Evolutionary conservation across 306 rosid species (phyloP).

Genomic region (Ochetophila trinervis): DNA sequence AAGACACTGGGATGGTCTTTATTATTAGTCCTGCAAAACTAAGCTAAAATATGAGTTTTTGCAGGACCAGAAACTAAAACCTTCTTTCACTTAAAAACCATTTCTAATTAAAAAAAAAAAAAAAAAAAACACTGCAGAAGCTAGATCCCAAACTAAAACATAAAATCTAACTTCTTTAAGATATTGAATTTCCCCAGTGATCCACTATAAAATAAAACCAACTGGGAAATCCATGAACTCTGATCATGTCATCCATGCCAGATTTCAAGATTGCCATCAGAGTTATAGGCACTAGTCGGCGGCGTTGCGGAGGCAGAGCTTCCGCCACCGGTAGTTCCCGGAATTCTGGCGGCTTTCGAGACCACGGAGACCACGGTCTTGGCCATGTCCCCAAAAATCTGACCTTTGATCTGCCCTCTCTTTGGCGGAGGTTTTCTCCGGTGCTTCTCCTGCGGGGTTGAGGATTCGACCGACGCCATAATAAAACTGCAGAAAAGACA

Average conservation of each 20-base stretch:
- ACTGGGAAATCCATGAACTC: background rate
- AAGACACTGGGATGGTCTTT: background rate
- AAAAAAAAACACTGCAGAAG: background rate
- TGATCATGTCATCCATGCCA: background rate
- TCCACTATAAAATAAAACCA: background rate
- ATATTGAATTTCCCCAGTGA: background rate
- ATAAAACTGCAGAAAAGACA: too few relatives aligned
- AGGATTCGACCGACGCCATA: too few relatives aligned
- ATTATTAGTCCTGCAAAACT: constrained; percentile 21
- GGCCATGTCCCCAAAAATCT: too few relatives aligned
- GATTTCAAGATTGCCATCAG: constrained; percentile 4
- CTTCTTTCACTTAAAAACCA: background rate
- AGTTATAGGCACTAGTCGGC: constrained; percentile 8
- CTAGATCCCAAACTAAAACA: constrained; percentile 3
- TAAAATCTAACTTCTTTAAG: background rate
- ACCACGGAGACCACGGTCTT: too few relatives aligned
- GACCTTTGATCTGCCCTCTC: too few relatives aligned
- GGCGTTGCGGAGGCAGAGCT: constrained; percentile 11
- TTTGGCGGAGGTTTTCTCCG: too few relatives aligned
- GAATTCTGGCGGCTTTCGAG: constrained; percentile 3
- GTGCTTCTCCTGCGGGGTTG: too few relatives aligned
- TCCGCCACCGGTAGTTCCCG: background rate
- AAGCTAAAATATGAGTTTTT: constrained; percentile 11
- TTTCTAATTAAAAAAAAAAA: background rate
- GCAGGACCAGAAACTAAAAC: constrained; percentile 8